Evolutionary conservation across 345 rosid species (phyloP), one percentile per base, ranked within the genome.

Genomic region (Carallia brachiata): DNA sequence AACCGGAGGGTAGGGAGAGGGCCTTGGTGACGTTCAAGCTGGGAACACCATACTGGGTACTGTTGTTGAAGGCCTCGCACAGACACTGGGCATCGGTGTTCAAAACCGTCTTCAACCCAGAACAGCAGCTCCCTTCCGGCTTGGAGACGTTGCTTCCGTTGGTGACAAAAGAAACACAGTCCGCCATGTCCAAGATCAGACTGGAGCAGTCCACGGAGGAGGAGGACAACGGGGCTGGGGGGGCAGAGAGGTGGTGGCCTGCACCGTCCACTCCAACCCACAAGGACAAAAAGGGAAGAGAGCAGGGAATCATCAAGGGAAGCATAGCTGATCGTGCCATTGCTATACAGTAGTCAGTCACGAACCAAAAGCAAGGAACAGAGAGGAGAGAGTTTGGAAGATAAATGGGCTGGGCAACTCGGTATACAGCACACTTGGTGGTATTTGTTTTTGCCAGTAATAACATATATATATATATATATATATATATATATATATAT

Each of bases 11-110:
- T 53, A 94, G 88, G 52, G 89, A 56, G 28, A 83, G 18, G 66
- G 98, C 93, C 80, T 90, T 94, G 36, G 93, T 80, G 59, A 94
- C 73, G 77, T 94, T 90, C 85, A 94, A 79, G n/a, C n/a, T n/a
- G 37, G 70, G 78, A 58, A 91, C 80, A 27, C 98, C 96, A n/a
- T 83, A 70, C 47, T 89, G 85, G 1, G 85, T 93, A 61, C 97
- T 90, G 82, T 79, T 86, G 73, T 86, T 90, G 47, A 90, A 85
- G 36, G 86, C 96, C 77, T 86, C 97, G 69, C 97, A 94, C 10
- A 94, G 86, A 61, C 97, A 95, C 61, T 78, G 82, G 0, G 99
- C 83, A 69, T 86, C 83, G 15, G 93, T 59, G 69, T 72, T 74
- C 62, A 95, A 54, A 56, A 90, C 97, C 9, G 89, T 86, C 80